phyloP scores from a whole-genome alignment of 768 basidiomycete genomes.

The Auriscalpium vulgare region DNA sequence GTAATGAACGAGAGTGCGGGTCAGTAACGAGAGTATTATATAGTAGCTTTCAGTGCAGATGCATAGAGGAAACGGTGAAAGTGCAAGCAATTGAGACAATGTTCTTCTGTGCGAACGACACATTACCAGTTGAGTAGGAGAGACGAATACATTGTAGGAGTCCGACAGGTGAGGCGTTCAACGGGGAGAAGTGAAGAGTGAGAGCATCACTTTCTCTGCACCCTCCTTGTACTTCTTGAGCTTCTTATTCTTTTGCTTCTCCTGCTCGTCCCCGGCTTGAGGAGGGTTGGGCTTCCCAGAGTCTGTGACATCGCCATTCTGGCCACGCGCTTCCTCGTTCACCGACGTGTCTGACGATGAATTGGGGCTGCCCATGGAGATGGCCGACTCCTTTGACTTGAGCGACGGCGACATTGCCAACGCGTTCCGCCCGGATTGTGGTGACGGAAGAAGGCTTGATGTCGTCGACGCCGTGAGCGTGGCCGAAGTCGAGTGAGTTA shows the following conservation, averaged over 20 bases:
- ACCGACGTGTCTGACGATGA: conserved; percentile 64
- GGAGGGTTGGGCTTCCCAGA: conserved; percentile 10
- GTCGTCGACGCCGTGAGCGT: conserved; percentile 36
- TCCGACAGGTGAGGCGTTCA: conserved; percentile 5
- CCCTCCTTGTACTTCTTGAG: conserved; percentile 83
- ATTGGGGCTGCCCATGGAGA: conserved; percentile 64
- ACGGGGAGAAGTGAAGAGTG: conserved; percentile 69
- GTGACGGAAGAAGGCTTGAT: conserved; percentile 55
- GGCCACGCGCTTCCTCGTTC: conserved; percentile 36
- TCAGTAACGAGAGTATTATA: too few species aligned
- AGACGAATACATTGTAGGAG: too few species aligned
- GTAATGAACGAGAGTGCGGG: too few species aligned
- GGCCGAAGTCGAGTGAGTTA: conserved; percentile 38
- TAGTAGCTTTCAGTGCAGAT: too few species aligned
- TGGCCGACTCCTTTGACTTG: conserved; percentile 73
- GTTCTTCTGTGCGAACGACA: too few species aligned
- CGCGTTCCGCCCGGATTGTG: conserved; percentile 37
- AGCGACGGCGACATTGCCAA: conserved; percentile 54
- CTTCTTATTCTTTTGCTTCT: conserved; percentile 64
- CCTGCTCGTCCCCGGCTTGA: conserved; percentile 25
- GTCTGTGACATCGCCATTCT: conserved; percentile 11
- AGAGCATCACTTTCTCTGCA: conserved; percentile 71
- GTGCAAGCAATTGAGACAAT: too few species aligned
- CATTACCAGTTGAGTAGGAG: too few species aligned
- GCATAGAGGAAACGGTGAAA: too few species aligned